Evolutionary conservation across 2,329 filamentous ascomycete genomes (phyloP).

Genomic region (Penicillium sp.): DNA sequence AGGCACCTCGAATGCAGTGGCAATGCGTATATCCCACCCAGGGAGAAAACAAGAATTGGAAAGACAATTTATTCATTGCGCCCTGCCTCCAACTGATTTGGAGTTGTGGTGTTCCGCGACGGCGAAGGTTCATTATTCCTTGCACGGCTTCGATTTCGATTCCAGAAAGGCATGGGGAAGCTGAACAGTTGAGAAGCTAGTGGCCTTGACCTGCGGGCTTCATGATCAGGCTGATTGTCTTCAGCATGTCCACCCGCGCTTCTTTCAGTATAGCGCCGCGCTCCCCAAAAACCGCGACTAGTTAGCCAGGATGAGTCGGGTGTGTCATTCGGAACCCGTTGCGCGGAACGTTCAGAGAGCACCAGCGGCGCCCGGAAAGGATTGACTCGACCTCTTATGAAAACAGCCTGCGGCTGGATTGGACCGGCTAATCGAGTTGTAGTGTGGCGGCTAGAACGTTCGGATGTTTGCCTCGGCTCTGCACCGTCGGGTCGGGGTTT

Average conservation of each 20-base stretch:
- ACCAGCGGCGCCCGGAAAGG: constrained; percentile 40
- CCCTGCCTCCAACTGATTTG: constrained; percentile 30
- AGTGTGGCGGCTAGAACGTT: constrained; percentile 37
- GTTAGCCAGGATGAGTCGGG: background rate
- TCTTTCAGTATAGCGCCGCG: background rate
- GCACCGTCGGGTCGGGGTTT: constrained; percentile 74
- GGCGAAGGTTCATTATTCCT: background rate
- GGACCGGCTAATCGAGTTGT: constrained; percentile 31
- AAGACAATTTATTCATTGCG: constrained; percentile 15
- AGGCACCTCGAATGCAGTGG: constrained; percentile 10
- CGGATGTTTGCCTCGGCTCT: constrained; percentile 33
- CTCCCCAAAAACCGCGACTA: constrained; percentile 13
- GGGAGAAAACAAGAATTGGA: background rate
- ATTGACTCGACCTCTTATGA: constrained; percentile 38
- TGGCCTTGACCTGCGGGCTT: background rate
- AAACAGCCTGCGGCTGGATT: constrained; percentile 41
- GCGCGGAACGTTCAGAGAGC: constrained; percentile 44
- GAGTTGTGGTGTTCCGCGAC: constrained; percentile 20
- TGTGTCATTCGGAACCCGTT: constrained; percentile 28
- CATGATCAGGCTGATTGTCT: background rate
- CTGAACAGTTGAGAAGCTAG: constrained; percentile 4
- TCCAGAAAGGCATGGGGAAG: constrained; percentile 4
- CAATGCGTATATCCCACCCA: background rate
- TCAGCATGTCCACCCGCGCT: background rate
- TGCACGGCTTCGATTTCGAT: background rate